These are phyloP conservation scores for Lepidopterella palustris DNA, from an alignment of 495 filamentous ascomycete genomes.

Conservation along the genomic window DNA sequence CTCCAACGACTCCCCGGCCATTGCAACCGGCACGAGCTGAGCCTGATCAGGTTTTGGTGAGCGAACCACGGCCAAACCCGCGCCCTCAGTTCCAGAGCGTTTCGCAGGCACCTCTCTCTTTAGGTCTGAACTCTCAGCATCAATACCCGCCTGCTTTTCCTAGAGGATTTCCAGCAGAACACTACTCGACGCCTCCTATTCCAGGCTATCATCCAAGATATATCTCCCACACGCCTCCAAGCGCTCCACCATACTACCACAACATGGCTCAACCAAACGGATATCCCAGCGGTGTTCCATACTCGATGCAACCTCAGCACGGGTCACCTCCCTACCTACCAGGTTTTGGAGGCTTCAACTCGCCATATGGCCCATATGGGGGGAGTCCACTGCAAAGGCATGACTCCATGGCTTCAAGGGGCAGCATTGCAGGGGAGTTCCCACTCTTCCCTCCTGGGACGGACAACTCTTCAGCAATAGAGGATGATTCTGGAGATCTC, in stretches of 20 bases:
- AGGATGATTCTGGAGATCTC: conserved; percentile 22
- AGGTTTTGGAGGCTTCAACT: conserved; percentile 12
- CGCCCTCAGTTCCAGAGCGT: background rate
- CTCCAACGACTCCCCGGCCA: background rate
- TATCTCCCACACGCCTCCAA: conserved; percentile 11
- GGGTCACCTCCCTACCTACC: conserved; percentile 23
- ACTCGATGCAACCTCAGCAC: conserved; percentile 20
- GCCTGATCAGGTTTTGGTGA: background rate
- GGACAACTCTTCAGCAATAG: conserved; percentile 16
- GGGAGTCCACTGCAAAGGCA: conserved; percentile 20
- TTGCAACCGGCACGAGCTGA: background rate
- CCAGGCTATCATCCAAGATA: conserved; percentile 21
- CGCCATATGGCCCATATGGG: conserved; percentile 12
- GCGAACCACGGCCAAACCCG: background rate
- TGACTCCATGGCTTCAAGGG: conserved; percentile 24
- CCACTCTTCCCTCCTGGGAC: conserved; percentile 5
- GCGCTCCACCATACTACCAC: conserved; percentile 23
- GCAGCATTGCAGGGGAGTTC: conserved; percentile 1
- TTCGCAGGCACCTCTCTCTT: background rate
- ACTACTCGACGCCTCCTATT: conserved; percentile 21
- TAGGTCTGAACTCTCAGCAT: background rate
- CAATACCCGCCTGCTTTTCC: conserved; percentile 16
- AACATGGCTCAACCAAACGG: conserved; percentile 21
- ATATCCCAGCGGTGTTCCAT: conserved; percentile 12
- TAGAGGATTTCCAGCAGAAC: conserved; percentile 18